Evolutionary conservation across 164 flowering plant species (phyloP).

Genomic region (Chimonanthus praecox): DNA sequence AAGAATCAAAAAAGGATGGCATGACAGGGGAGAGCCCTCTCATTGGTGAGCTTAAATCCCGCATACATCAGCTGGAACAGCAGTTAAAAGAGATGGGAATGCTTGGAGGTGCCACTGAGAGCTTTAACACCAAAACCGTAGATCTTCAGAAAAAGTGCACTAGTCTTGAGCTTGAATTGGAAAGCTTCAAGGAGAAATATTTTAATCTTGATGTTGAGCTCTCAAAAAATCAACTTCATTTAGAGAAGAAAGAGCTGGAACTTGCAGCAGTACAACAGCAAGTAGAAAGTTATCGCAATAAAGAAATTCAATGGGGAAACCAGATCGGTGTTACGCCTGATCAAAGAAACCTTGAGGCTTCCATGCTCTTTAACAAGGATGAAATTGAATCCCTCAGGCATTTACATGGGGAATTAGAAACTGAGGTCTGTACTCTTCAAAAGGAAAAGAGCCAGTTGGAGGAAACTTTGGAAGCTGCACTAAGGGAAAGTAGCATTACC

Average conservation of each 20-base stretch:
- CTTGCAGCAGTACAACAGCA: slow-evolving; percentile 26
- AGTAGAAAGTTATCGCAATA: slow-evolving; percentile 17
- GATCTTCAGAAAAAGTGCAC: slow-evolving; percentile 30
- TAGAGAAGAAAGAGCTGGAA: slow-evolving; percentile 21
- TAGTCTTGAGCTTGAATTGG: slow-evolving; percentile 40
- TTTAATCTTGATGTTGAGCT: slow-evolving; percentile 36
- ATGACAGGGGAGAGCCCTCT: slow-evolving; percentile 9
- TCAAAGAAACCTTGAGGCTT: slow-evolving; percentile 25
- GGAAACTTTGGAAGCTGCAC: slow-evolving; percentile 29
- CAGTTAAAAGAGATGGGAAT: slow-evolving; percentile 21
- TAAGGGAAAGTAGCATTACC: slow-evolving; percentile 31
- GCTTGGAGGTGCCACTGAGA: slow-evolving; percentile 9
- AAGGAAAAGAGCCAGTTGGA: slow-evolving; percentile 40
- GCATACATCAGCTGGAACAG: slow-evolving; percentile 22
- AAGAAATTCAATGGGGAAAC: slow-evolving; percentile 17
- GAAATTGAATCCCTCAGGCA: slow-evolving; percentile 29
- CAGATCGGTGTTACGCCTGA: slow-evolving; percentile 3
- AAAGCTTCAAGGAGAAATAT: slow-evolving; percentile 28
- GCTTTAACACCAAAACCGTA: slow-evolving; percentile 12
- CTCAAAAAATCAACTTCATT: slow-evolving; percentile 13
- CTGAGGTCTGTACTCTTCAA: slow-evolving; percentile 32
- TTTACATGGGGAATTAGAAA: slow-evolving; percentile 29
- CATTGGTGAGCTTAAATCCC: slow-evolving; percentile 21
- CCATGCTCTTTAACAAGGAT: slow-evolving; percentile 34
- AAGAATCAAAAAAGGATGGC: slow-evolving; percentile 28